phyloP scores from a whole-genome alignment of 352 stramenopile species.

The Plasmopara muralis region DNA sequence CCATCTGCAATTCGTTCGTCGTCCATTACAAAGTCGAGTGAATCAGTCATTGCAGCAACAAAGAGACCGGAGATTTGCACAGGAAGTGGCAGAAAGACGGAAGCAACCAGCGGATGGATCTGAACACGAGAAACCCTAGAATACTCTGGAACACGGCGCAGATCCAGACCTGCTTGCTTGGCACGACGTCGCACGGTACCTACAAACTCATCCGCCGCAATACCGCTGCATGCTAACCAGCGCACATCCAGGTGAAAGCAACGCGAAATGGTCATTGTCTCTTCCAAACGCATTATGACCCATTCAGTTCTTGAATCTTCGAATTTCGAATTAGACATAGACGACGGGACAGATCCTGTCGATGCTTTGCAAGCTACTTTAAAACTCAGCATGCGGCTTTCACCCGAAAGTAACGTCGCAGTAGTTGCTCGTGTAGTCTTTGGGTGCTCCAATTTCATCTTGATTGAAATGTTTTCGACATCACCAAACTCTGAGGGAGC shows the following conservation, averaged over 20 bases:
- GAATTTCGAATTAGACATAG: conserved; percentile 9
- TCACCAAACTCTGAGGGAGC: conserved; percentile 42
- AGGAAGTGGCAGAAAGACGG: conserved; percentile 50
- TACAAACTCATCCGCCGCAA: conserved; percentile 69
- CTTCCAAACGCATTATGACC: conserved; percentile 64
- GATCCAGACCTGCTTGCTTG: conserved; percentile 59
- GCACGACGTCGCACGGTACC: conserved; percentile 47
- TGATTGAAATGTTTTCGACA: conserved; percentile 43
- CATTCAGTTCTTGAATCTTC: conserved; percentile 62
- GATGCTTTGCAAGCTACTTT: conserved; percentile 37
- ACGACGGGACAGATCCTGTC: neutral
- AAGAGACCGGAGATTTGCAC: conserved; percentile 23
- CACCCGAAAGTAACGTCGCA: conserved; percentile 6
- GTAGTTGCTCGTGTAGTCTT: conserved; percentile 1
- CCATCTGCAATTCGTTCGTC: conserved; percentile 60
- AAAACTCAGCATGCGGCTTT: conserved; percentile 36
- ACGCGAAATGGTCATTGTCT: conserved; percentile 45
- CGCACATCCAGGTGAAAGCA: conserved; percentile 70
- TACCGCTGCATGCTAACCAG: conserved; percentile 76
- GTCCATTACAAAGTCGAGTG: conserved; percentile 57
- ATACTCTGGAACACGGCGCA: conserved; percentile 73
- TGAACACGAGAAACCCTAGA: conserved; percentile 62
- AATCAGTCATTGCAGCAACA: conserved; percentile 30
- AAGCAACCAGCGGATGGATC: conserved; percentile 63
- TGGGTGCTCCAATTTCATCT: conserved; percentile 26